A percentile compares a stretch with the other conserved stretches of the same genome.
Conservation (phyloP, 108 stramenopile species). For the Cyclotella cryptica region DNA sequence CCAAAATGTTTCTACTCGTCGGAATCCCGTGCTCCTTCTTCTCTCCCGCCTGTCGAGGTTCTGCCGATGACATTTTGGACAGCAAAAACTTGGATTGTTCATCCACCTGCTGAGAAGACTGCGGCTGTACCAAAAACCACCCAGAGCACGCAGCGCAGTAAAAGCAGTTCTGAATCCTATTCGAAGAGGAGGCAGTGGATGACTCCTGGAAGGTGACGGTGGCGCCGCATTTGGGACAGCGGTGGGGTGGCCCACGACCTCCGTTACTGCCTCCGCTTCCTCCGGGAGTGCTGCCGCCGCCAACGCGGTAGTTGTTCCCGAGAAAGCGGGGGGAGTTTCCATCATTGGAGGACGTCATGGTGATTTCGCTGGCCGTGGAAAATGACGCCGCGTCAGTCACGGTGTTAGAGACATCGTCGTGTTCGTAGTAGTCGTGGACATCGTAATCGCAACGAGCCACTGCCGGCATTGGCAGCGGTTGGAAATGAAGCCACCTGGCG, state of each 20-base stretch:
- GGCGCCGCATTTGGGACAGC: conserved; percentile 84
- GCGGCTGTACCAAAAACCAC: conserved; percentile 69
- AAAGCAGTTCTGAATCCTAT: conserved; percentile 67
- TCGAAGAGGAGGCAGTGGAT: conserved; percentile 10
- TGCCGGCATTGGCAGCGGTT: conserved; percentile 48
- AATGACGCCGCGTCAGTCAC: background rate
- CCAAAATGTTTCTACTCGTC: conserved; percentile 19
- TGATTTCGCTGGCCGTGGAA: background rate
- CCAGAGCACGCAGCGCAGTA: conserved; percentile 91
- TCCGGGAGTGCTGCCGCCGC: conserved; percentile 24
- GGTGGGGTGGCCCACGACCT: conserved; percentile 53
- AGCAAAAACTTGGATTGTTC: conserved; percentile 24
- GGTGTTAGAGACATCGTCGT: conserved; percentile 1
- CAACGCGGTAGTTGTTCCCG: conserved; percentile 2
- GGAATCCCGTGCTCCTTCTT: conserved; percentile 3
- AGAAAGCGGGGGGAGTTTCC: conserved; percentile 2
- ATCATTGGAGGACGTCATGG: conserved; percentile 4
- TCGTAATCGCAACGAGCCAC: conserved; percentile 30
- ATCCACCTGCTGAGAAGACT: background rate
- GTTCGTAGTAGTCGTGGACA: conserved; percentile 21
- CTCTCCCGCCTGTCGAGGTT: background rate
- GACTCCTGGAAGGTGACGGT: conserved; percentile 68
- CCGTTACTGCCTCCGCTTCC: conserved; percentile 41
- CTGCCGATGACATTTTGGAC: conserved; percentile 16
- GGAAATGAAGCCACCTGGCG: conserved; percentile 33